Evolutionary conservation across 345 rosid genomes (phyloP), one percentile per base, ranked within the genome.

Genomic region (Firmiana major): DNA sequence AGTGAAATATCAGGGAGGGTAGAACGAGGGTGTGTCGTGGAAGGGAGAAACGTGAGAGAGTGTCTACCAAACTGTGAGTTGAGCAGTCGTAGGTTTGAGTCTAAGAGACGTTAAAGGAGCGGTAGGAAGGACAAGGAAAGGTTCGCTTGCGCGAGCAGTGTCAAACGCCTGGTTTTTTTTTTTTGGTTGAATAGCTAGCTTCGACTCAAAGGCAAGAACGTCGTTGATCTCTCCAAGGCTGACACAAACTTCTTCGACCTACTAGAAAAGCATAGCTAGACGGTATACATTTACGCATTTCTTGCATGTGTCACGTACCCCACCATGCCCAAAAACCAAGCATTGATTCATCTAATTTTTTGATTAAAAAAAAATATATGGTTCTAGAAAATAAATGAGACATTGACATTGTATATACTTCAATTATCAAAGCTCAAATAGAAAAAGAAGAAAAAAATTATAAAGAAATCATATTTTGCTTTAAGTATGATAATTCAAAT

Each of bases 41-140:
- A 63, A 38, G 48, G 19, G 36, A 7, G 55, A 68, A 68, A 42
- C 9, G 53, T 40, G 70, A 36, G 53, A 7, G 59, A 21, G 53
- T 3, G 36, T 65, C 26, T 55, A 94, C 96, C 97, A 88, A 92
- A 91, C 93, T 83, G 97, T 89, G 89, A 86, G 97, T 84, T 92
- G 91, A 78, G 89, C 84, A 76, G 94, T 90, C 92, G 87, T 85
- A 76, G 80, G 85, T 81, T 87, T 86, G 91, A 90, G 89, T 90
- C 75, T 12, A 87, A 83, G 86, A 87, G 84, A 89, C 85, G 91
- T 84, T 53, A 88, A 49, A 28, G 73, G 13, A 22, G 70, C 42
- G 48, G 63, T 13, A 62, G 69, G 71, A 72, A 63, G 64, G 64
- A 19, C 16, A 54, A 53, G 63, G 77, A 67, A 73, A 72, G 22